phyloP scores from a whole-genome alignment of 1,139 yeast species.

The Petasospora rhodanensis region DNA sequence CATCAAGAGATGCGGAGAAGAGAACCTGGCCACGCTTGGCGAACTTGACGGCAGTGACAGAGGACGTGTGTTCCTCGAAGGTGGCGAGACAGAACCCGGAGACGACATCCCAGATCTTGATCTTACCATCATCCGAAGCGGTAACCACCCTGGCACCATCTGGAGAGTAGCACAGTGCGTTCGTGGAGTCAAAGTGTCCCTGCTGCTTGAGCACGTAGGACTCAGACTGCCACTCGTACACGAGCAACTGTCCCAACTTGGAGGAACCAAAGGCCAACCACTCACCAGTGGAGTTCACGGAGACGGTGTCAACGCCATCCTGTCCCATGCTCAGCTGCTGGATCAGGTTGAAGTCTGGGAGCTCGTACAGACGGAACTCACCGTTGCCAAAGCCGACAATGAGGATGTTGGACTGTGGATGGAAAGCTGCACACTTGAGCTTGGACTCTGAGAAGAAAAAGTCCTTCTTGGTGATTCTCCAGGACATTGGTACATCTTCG shows the following conservation, averaged over 20 bases:
- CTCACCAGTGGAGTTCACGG: constrained; percentile 81
- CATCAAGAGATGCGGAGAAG: constrained; percentile 89
- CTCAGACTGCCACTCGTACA: constrained; percentile 99
- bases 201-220: constrained; percentile 93
- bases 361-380: constrained; percentile 87
- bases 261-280: constrained; percentile 97
- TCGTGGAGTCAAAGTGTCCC: constrained; percentile 92
- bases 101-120: constrained; percentile 91
- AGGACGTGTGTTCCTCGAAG: constrained; percentile 83
- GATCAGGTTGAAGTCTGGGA: constrained; percentile 69
- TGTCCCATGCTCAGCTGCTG: constrained; percentile 94
- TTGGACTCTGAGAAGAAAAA: constrained; percentile 69
- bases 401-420: constrained; percentile 61
- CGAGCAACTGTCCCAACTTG: constrained; percentile 85
- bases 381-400: constrained; percentile 93
- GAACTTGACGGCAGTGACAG: constrained; percentile 84
- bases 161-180: constrained; percentile 82
- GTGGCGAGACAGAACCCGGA: constrained; percentile 94
- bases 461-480: constrained; percentile 83
- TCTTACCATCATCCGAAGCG: constrained; percentile 95
- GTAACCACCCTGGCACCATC: constrained; percentile 93
- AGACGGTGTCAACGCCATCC: constrained; percentile 77
- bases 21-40: constrained; percentile 84
- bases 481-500: constrained; percentile 43
- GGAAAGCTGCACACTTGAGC: constrained; percentile 81